Base-by-base conservation (phyloP, 2,329 filamentous ascomycete genomes). In the Sphaerulina musiva region DNA sequence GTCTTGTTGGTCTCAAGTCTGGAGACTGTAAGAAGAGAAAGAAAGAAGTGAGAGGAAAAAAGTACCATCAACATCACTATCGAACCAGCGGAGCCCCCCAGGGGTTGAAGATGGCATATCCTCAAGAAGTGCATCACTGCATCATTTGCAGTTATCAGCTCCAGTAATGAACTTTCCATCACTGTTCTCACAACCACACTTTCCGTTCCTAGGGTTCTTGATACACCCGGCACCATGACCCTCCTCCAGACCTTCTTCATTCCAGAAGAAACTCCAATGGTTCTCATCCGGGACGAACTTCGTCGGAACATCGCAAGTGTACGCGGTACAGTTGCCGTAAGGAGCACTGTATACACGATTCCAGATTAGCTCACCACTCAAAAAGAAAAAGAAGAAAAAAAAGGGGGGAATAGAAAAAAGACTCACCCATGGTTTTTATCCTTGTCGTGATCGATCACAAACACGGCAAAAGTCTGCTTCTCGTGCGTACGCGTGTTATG, bases 371-470 rank as follows among this genome's bases (percentile, higher is more conserved):
- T 6, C 5, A 29, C 26, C 26, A 29, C 26, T 6, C 26, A 7
- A 29, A 6, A 6, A 6, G 5, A 29, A 29, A 29, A 6, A n/a
- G 34, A 4, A 38, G 12, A 4, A 6, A 38, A 38, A n/a, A n/a
- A 38, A 7, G 10, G 20, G 3, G 34, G 10, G 20, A 2, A 20
- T 20, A 20, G 20, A 20, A 2, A 20, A 11, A n/a, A 10, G 10
- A 38, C 34, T 38, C 12, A 38, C 34, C 34, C 34, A 38, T 38
- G 34, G 10, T 38, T 38, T 20, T 55, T 57, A 59, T 78, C 74
- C 59, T 76, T 75, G 50, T 73, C 59, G 62, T 77, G 75, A 62
- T 78, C 73, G 7, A 68, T 71, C 23, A 64, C 68, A 64, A 73
- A 74, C 48, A 73, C 64, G 40, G 71, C 72, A 41, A 73, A 74